Percentiles rank a stretch among this genome's conserved stretches.
These are phyloP conservation scores for Phyllosticta ampelicida DNA, from an alignment of 2,329 filamentous ascomycete genomes.

Conservation along the genomic window DNA sequence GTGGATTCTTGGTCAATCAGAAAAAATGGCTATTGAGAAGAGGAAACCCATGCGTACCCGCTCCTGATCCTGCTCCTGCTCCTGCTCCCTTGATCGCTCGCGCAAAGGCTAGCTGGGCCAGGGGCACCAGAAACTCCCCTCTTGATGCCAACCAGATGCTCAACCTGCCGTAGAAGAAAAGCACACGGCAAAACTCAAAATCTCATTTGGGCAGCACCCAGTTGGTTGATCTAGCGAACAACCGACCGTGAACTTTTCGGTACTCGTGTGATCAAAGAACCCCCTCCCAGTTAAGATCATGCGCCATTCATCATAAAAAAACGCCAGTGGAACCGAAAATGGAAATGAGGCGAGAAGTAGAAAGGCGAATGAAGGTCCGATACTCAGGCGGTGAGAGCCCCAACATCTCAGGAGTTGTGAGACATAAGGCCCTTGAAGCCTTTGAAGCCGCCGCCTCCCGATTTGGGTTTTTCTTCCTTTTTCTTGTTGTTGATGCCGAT, in stretches of 20 bases:
- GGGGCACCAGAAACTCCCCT: neutral
- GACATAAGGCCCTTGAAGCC: constrained; percentile 11
- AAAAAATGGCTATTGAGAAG: neutral
- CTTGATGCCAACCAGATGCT: neutral
- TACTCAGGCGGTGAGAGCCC: neutral
- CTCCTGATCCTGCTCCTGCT: too few relatives aligned
- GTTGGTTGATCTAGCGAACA: neutral
- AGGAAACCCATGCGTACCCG: neutral
- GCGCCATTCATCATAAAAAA: neutral
- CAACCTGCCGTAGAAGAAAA: neutral
- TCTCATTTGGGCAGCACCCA: neutral
- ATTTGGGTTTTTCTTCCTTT: constrained; percentile 14
- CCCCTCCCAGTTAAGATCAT: neutral
- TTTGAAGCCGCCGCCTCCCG: constrained; percentile 8
- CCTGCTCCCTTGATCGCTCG: neutral
- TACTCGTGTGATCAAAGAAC: neutral
- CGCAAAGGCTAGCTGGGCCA: neutral
- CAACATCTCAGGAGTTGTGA: constrained; percentile 1
- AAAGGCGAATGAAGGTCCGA: neutral
- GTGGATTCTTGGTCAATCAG: too few relatives aligned
- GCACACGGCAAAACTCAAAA: neutral
- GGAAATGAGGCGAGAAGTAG: neutral
- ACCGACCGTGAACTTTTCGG: neutral
- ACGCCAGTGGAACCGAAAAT: neutral
- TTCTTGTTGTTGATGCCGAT: constrained; percentile 43